Conservation (phyloP, 352 stramenopile genomes). For the Globisporangium paddicum region DNA sequence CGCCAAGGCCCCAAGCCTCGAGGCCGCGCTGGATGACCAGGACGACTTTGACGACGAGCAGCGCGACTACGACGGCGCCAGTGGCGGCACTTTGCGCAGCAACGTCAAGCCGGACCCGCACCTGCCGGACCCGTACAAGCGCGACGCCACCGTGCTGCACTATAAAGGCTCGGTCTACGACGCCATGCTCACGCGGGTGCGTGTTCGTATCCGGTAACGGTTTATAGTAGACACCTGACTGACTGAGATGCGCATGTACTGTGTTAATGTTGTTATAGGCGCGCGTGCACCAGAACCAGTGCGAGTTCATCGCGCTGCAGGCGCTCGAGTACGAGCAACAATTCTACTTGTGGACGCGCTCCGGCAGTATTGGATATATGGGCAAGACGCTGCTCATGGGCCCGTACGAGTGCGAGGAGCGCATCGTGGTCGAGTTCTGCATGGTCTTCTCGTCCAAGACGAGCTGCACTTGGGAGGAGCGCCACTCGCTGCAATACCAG, state of each 20-base stretch:
- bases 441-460: slow-evolving; percentile 46
- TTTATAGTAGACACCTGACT: too few species aligned
- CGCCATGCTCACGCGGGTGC: slow-evolving; percentile 58
- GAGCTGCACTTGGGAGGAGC: slow-evolving; percentile 48
- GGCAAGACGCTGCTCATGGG: slow-evolving; percentile 43
- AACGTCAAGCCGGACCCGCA: slow-evolving; percentile 51
- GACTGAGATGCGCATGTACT: too few species aligned
- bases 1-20: slow-evolving; percentile 32
- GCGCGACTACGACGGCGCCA: slow-evolving; percentile 8
- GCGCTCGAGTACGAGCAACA: slow-evolving; percentile 38
- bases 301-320: slow-evolving; percentile 65
- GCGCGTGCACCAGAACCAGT: slow-evolving; percentile 52
- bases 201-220: background rate
- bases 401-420: slow-evolving; percentile 27
- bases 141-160: slow-evolving; percentile 30
- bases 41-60: slow-evolving; percentile 14
- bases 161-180: slow-evolving; percentile 42
- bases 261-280: slow-evolving; percentile 21
- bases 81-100: slow-evolving; percentile 13
- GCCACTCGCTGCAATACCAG: slow-evolving; percentile 40
- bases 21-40: slow-evolving; percentile 19
- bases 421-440: slow-evolving; percentile 44
- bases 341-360: slow-evolving; percentile 54
- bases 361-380: slow-evolving; percentile 34
- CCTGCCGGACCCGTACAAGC: slow-evolving; percentile 36